Evolutionary conservation across 331 rosid species (phyloP).

Genomic region (Acacia pycnantha): DNA sequence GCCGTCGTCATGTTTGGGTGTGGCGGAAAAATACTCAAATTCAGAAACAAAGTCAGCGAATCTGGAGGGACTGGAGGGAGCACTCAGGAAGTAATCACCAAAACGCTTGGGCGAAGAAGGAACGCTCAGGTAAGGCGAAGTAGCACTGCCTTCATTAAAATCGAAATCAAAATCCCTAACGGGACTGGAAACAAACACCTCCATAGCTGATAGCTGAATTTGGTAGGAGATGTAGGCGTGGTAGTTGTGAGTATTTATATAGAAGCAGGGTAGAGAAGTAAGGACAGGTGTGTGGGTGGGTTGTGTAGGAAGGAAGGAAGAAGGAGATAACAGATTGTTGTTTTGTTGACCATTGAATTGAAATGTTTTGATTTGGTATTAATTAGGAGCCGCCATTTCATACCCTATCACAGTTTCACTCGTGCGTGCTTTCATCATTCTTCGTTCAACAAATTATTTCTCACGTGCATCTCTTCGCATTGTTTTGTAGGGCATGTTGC

Average conservation of each 20-base stretch:
- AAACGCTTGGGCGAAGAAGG: constrained; percentile 75
- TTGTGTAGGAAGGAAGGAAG: constrained; percentile 26
- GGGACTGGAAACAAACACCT: constrained; percentile 56
- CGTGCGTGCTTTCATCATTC: neutral
- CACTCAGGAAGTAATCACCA: constrained; percentile 69
- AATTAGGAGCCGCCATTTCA: constrained; percentile 36
- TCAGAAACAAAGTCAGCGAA: constrained; percentile 44
- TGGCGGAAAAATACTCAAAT: constrained; percentile 36
- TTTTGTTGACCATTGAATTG: constrained; percentile 37
- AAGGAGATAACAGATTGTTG: constrained; percentile 25
- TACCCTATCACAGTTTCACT: constrained; percentile 14
- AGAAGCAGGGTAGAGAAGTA: neutral
- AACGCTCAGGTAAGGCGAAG: constrained; percentile 47
- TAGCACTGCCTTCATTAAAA: constrained; percentile 42
- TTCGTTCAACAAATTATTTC: neutral
- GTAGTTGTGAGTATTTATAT: neutral
- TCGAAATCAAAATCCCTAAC: constrained; percentile 47
- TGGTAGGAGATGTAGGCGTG: constrained; percentile 1
- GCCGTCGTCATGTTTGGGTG: neutral
- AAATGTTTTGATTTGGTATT: neutral
- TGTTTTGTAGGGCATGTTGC: neutral
- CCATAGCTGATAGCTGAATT: constrained; percentile 39
- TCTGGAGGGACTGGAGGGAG: constrained; percentile 80
- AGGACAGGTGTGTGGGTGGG: neutral
- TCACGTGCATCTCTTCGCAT: constrained; percentile 28